A percentile compares a stretch with the other conserved stretches of the same genome.
Conservation (phyloP, 202 grass and related monocot species). For the Setaria italica region DNA sequence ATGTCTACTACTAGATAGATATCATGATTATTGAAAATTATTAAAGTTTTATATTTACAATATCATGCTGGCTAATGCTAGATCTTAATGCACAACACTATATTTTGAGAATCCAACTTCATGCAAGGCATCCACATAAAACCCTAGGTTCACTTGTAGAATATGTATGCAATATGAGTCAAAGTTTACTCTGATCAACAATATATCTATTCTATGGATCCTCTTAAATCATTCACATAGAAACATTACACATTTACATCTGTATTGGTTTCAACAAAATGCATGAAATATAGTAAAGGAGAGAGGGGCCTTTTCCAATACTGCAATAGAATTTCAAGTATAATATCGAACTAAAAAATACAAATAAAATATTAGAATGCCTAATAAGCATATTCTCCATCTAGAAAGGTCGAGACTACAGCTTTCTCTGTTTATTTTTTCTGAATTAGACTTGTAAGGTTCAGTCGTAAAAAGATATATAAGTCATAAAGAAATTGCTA, state of each 20-base stretch:
- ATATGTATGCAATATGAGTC: background rate
- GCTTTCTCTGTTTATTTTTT: background rate
- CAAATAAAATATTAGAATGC: background rate
- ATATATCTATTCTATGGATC: background rate
- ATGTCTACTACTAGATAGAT: background rate
- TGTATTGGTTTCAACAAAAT: background rate
- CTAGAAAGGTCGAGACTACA: background rate
- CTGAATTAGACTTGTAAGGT: background rate
- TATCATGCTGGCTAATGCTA: background rate
- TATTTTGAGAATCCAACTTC: background rate
- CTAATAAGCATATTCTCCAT: background rate
- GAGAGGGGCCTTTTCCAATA: background rate
- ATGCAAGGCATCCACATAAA: background rate
- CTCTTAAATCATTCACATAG: background rate
- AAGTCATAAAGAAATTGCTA: background rate
- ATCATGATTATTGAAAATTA: background rate
- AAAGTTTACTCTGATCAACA: background rate
- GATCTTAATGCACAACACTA: background rate
- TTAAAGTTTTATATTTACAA: background rate
- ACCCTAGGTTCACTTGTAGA: background rate
- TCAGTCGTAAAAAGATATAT: background rate
- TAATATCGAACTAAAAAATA: background rate
- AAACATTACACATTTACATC: background rate
- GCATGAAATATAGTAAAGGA: background rate
- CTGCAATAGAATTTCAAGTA: background rate